A percentile compares a stretch with the other conserved stretches of the same genome.
These are phyloP conservation scores for Nannizzia gypsea DNA, from an alignment of 2,329 filamentous ascomycete genomes.

Conservation along the genomic window DNA sequence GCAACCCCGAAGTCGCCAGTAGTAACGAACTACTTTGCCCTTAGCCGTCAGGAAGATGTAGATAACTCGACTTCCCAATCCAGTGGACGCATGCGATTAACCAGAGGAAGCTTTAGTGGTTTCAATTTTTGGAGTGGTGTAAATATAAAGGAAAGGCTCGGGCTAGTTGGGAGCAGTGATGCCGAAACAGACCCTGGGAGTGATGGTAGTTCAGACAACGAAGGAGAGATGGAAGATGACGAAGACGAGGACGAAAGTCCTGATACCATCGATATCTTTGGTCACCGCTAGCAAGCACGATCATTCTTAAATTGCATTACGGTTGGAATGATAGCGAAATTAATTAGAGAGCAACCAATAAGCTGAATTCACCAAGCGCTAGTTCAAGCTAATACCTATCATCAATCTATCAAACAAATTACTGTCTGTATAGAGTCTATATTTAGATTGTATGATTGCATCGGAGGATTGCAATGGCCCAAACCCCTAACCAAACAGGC, in stretches of 20 bases:
- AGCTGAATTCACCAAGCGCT: too few relatives aligned
- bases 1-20: slow-evolving; percentile 6
- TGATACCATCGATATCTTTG: slow-evolving; percentile 38
- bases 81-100: neutral
- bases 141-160: slow-evolving; percentile 3
- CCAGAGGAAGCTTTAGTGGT: neutral
- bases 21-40: slow-evolving; percentile 12
- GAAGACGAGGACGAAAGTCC: slow-evolving; percentile 37
- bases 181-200: slow-evolving; percentile 12
- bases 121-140: slow-evolving; percentile 5
- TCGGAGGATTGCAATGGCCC: neutral
- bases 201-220: slow-evolving; percentile 11
- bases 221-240: slow-evolving; percentile 33
- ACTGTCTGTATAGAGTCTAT: too few relatives aligned
- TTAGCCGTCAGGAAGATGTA: slow-evolving; percentile 5
- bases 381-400: too few relatives aligned
- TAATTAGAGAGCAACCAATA: neutral
- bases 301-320: neutral
- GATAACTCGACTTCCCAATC: slow-evolving; percentile 3
- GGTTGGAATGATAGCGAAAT: neutral
- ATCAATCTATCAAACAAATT: too few relatives aligned
- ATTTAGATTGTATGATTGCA: neutral
- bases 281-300: slow-evolving; percentile 35
- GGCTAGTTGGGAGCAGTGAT: slow-evolving; percentile 1
- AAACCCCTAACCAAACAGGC: neutral